These are phyloP conservation scores for Cladosporium phlei DNA, from an alignment of 2,329 filamentous ascomycete species.

Conservation along the genomic window DNA sequence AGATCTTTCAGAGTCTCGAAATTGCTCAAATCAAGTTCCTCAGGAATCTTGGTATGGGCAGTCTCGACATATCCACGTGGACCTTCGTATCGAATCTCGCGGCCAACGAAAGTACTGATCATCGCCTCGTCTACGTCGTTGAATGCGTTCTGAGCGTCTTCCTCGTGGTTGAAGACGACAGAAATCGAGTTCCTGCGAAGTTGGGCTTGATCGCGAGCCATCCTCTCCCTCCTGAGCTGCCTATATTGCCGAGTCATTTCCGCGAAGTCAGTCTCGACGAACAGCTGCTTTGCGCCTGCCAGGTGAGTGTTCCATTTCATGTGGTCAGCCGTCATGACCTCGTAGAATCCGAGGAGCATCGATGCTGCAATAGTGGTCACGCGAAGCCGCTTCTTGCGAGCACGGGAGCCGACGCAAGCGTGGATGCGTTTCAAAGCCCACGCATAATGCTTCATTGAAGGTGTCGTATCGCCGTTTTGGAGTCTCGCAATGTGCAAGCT, in stretches of 20 bases:
- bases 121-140: constrained; percentile 52
- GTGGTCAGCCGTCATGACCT: constrained; percentile 91
- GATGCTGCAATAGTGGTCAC: constrained; percentile 84
- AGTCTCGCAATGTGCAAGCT: constrained; percentile 84
- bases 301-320: constrained; percentile 94
- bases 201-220: constrained; percentile 31
- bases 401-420: constrained; percentile 59
- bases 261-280: constrained; percentile 75
- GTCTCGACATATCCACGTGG: constrained; percentile 47
- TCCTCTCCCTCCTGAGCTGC: constrained; percentile 53
- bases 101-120: constrained; percentile 55
- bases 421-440: constrained; percentile 75
- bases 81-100: constrained; percentile 54
- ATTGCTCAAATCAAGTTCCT: constrained; percentile 61
- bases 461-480: constrained; percentile 66
- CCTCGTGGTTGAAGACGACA: constrained; percentile 16
- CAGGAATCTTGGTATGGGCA: constrained; percentile 29
- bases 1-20: constrained; percentile 81
- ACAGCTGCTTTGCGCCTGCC: constrained; percentile 73
- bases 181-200: constrained; percentile 12
- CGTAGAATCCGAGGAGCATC: constrained; percentile 81
- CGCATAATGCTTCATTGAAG: constrained; percentile 88
- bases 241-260: constrained; percentile 68
- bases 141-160: constrained; percentile 31
- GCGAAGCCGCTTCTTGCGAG: constrained; percentile 63